Evolutionary conservation across 805 yeast genomes (phyloP), one percentile per base, ranked within the genome.

Genomic region (Lipomyces starkeyi): DNA sequence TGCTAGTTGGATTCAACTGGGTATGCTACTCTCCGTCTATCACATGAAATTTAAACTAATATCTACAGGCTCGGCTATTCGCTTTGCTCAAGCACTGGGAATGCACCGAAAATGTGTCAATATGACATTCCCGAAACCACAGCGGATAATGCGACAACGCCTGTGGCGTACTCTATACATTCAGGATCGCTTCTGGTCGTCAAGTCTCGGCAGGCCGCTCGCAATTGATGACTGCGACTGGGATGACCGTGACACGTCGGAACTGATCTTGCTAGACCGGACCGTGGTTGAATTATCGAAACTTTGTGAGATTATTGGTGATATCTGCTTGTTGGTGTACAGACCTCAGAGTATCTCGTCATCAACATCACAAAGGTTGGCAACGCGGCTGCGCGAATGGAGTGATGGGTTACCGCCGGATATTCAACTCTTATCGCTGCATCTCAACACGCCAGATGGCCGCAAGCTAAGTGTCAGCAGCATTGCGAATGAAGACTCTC

Each of bases 1-100:
- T 25, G 78, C 77, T 8, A 80, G 84, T 14, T 83, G 85, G 85
- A 76, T 83, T 20, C 80, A 79, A 71, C 73, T 83, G n/a, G 84
- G 84, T 62, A 55, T 9, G 69, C 20, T 34, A 17, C 7, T 20
- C 3, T 20, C 9, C 13, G 27, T 14, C 53, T 43, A 7, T 27
- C 25, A 7, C 7, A 20, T 8, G 32, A 9, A 35, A 3, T 3
- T 37, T 35, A 11, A 14, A 2, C 17, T 54, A n/a, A 43, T 17
- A 14, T 37, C 49, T 53, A 35, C 27, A 65, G 69, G 71, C 6
- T 70, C 72, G 20, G 82, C 85, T 0, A 81, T 83, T n/a, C 76
- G 84, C 32, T 77, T 80, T 73, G 85, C 84, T 0, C 84, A 82
- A 72, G 78, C 83, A 0, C 73, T 83, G 35, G 86, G 85, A 0